Evolutionary conservation across 2,329 filamentous ascomycete species (phyloP), one percentile per base, ranked within the genome.

Genomic region (Cladosporium oxysporum): DNA sequence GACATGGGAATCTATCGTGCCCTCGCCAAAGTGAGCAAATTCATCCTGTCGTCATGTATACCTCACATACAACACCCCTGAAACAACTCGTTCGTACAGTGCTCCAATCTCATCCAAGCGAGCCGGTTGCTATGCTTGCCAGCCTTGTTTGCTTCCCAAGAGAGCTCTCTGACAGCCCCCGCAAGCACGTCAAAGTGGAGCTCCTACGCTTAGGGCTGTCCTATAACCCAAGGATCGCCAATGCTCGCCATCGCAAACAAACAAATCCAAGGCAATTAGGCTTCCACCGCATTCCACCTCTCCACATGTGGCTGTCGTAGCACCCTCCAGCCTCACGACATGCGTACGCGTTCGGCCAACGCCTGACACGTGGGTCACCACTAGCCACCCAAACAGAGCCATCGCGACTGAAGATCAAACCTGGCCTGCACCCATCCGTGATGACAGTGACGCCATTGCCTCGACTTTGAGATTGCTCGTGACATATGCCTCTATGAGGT

Each of bases 371-470:
- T 62, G 59, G 59, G 49, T 21, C 23, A 16, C 8, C 44, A 35
- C 41, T 50, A 49, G 28, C 44, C 58, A 49, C 44, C 58, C 44
- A 35, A 35, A 14, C 29, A 16, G 44, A 52, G 44, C 41, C 47
- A 53, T 21, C 31, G 29, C 50, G 59, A 21, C 18, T 37, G 47
- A 62, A 52, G 59, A 62, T 52, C 59, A 59, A 44, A 59, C 57
- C 57, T 14, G 35, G 41, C 57, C 57, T 41, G 21, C 57, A 16
- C n/a, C 33, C 33, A 12, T 44, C 16, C 7, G 47, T 52, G 44
- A 52, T 62, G 59, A 14, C 59, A 35, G 59, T 62, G 59, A 62
- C 59, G 59, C 44, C 59, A 62, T 62, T 33, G 26, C 28, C 41
- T 12, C 41, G 58, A 33, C 26, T 18, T 61, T 44, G 41, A 50